Conservation (phyloP, 73 alveolate genomes). For the Paramecium pentaurelia region DNA sequence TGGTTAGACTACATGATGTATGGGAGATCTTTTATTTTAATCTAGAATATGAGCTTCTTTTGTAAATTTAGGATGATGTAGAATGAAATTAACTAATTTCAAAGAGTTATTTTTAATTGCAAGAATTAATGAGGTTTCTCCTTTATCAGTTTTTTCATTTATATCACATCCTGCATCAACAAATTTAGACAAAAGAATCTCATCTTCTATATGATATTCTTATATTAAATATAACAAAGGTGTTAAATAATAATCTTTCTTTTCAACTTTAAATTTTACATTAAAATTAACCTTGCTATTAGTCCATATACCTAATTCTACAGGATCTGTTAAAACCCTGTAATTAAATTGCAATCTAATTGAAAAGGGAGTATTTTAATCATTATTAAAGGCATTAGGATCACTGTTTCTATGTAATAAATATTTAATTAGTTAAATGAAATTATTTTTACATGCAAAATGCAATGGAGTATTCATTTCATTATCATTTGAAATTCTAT, state of each 20-base stretch:
- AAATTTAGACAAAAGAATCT: background rate
- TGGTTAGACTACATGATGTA: constrained; percentile 81
- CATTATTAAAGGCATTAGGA: constrained; percentile 19
- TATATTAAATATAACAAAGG: background rate
- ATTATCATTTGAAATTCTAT: constrained; percentile 57
- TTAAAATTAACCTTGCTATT: background rate
- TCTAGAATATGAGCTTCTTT: constrained; percentile 65
- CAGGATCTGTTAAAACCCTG: background rate
- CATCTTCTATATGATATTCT: background rate
- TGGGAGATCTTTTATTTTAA: constrained; percentile 74
- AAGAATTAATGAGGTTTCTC: constrained; percentile 78
- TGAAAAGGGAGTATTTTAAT: constrained; percentile 43
- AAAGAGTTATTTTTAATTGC: constrained; percentile 79
- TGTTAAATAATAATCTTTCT: background rate
- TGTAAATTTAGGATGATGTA: constrained; percentile 44
- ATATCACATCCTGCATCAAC: constrained; percentile 52
- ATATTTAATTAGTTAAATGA: constrained; percentile 3
- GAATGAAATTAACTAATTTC: constrained; percentile 65
- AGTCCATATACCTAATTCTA: background rate
- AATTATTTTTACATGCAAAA: constrained; percentile 62
- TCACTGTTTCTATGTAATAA: constrained; percentile 39
- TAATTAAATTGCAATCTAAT: constrained; percentile 33
- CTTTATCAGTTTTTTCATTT: constrained; percentile 65
- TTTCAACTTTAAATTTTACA: background rate
- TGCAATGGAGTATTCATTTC: constrained; percentile 69